Evolutionary conservation across 768 basidiomycete species (phyloP), one percentile per base, ranked within the genome.

Genomic region (Suillus luteus): DNA sequence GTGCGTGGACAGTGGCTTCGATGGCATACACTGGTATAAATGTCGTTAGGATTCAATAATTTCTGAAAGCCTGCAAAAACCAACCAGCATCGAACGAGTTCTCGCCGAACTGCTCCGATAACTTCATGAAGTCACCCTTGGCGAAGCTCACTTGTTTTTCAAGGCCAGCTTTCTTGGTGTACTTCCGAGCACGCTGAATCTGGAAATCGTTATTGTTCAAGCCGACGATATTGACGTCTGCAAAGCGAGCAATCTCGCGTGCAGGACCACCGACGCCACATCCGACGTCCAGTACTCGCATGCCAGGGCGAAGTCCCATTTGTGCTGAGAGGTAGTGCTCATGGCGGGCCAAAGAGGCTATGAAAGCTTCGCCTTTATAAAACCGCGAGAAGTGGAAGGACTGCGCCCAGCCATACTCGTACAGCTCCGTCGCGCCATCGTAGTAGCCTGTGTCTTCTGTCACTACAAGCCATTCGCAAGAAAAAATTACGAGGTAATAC

Each of bases 231-330:
- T 87, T 80, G 41, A 85, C 90, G 72, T 97, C 96, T 9, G 92
- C 80, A 79, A 99, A 99, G 52, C 85, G 86, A 5, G 95, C 92
- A 70, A 99, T 99, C 76, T 95, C 93, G 55, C 96, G 86, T 10
- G 97, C 97, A 27, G 97, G 97, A 0, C 97, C 97, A 55, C 97
- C 97, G 61, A 99, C 91, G 74, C 97, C 97, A 76, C 97, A 99
- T 3, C 97, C 97, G 64, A 99, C 96, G 73, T 99, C 97, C 65
- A 99, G 89, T 48, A 99, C 96, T 40, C 90, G 87, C 95, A 97
- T 97, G 49, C 95, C 93, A 0, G 95, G 86, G 59, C 86, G 86
- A 65, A 99, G 80, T 55, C 77, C 75, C 90, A 98, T 95, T 72
- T 93, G 85, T 10, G 90, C 81, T 5, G 95, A 89, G 67, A 99